Percentiles rank a stretch among this genome's conserved stretches.
These are phyloP conservation scores for Pascua guehoae DNA, from an alignment of 1,284 basidiomycete genomes.

Conservation along the genomic window DNA sequence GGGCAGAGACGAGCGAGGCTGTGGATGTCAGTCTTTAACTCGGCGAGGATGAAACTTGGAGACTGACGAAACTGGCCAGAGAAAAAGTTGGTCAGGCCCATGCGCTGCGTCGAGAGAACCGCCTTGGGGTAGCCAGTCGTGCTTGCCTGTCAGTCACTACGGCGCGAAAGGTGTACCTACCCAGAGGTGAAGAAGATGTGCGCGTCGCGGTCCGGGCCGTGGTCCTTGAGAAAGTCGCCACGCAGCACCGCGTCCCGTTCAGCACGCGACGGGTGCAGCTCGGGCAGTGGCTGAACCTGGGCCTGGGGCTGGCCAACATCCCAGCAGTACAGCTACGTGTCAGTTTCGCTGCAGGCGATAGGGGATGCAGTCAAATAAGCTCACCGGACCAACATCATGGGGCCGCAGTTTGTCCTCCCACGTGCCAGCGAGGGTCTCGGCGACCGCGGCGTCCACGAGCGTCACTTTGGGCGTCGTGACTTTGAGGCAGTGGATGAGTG, in stretches of 20 bases:
- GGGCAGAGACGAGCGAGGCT: no score
- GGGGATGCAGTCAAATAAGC: slow-evolving; percentile 3
- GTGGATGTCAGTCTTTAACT: no score
- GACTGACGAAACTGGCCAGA: no score
- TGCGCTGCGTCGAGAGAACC: slow-evolving; percentile 38
- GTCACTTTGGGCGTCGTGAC: slow-evolving; percentile 28
- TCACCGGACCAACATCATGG: slow-evolving; percentile 3
- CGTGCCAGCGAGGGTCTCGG: slow-evolving; percentile 21
- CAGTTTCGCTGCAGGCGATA: not conserved
- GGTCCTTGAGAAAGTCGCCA: slow-evolving; percentile 15
- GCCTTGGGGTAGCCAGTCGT: slow-evolving; percentile 30
- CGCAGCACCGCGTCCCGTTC: not conserved
- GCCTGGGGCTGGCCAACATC: no score
- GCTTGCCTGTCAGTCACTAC: not conserved
- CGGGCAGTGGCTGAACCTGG: not conserved
- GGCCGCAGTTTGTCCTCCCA: not conserved
- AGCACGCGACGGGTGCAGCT: not conserved
- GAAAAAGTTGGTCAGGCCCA: slow-evolving; percentile 5
- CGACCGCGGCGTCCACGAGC: slow-evolving; percentile 32
- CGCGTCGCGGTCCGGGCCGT: slow-evolving; percentile 38
- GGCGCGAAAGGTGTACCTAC: not conserved
- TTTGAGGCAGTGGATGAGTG: slow-evolving; percentile 24
- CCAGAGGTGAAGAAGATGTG: slow-evolving; percentile 39
- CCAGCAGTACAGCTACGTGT: no score
- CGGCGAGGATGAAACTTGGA: no score